These are phyloP conservation scores for Backusella mclennaniae DNA, from an alignment of 192 early-diverging fungal species.

Conservation along the genomic window DNA sequence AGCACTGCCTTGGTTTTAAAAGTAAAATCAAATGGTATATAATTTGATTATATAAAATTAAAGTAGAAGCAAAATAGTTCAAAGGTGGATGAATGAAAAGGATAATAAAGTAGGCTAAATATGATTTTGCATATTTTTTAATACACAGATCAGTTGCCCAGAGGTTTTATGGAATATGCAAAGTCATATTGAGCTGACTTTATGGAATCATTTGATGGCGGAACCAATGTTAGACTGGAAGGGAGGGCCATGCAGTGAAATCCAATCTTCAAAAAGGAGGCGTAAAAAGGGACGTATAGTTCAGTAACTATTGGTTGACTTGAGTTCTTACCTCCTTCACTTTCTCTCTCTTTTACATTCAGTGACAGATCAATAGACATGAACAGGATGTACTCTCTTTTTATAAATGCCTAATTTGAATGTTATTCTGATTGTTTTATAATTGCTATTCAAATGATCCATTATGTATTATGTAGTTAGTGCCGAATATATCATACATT, in stretches of 20 bases:
- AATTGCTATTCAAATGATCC: neutral
- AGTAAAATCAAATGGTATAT: neutral
- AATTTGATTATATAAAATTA: neutral
- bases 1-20: neutral
- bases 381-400: neutral
- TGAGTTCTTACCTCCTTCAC: neutral
- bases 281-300: neutral
- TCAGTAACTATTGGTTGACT: neutral
- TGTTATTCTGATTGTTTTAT: neutral
- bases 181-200: neutral
- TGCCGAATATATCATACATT: too few species aligned
- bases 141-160: neutral
- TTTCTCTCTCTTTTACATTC: neutral
- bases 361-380: neutral
- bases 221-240: neutral
- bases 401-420: neutral
- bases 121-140: neutral
- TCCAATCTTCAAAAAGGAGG: neutral
- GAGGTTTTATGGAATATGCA: neutral
- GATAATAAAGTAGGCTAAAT: neutral
- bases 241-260: neutral
- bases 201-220: slow-evolving; percentile 7
- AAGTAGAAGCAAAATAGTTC: neutral
- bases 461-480: too few species aligned
- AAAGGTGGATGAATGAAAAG: neutral